phyloP scores from a whole-genome alignment of 2,329 filamentous ascomycete species.

The Arthrobotrys sinensis region DNA sequence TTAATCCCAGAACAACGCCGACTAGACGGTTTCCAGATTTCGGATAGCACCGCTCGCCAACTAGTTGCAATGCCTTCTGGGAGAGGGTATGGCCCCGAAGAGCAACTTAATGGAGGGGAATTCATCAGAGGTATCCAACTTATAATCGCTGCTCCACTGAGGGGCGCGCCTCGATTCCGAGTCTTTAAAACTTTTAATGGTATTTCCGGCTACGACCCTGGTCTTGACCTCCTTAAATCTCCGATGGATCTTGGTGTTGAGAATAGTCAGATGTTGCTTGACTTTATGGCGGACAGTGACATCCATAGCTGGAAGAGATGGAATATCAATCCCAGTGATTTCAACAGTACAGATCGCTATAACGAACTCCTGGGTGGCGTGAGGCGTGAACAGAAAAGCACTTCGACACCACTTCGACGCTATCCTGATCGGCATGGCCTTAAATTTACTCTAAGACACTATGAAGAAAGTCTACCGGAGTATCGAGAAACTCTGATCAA shows the following conservation, averaged over 20 bases:
- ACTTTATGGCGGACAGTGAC: not conserved
- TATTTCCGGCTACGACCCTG: not conserved
- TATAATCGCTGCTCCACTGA: not conserved
- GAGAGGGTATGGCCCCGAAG: not conserved
- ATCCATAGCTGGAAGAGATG: no score
- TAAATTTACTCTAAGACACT: no score
- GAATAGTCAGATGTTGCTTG: not conserved
- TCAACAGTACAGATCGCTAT: no score
- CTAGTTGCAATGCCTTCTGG: slow-evolving; percentile 7
- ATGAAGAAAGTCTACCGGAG: not conserved
- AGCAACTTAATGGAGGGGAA: not conserved
- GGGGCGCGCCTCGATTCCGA: not conserved
- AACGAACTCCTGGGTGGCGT: no score
- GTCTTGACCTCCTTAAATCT: not conserved
- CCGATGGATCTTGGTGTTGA: not conserved
- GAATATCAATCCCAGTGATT: no score
- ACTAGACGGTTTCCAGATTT: not conserved
- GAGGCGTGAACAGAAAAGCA: no score
- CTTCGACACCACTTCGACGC: no score
- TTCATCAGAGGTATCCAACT: slow-evolving; percentile 6
- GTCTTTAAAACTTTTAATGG: not conserved
- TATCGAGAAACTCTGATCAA: not conserved
- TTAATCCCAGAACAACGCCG: not conserved
- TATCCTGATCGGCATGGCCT: no score
- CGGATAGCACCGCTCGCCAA: not conserved